These are phyloP conservation scores for Perkinsus chesapeaki DNA, from an alignment of 169 alveolate species.

Conservation along the genomic window DNA sequence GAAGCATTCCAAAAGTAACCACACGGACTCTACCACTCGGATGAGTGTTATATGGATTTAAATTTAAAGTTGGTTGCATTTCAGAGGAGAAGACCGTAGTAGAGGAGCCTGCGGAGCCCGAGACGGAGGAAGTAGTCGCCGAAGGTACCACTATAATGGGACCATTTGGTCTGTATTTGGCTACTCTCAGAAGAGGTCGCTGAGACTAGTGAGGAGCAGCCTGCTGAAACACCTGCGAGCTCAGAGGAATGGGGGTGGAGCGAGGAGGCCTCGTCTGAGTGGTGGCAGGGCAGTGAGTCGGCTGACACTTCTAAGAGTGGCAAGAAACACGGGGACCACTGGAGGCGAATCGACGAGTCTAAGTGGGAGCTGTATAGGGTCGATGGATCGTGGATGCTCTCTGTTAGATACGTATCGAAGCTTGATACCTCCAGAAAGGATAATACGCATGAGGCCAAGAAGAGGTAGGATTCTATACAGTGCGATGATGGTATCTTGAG, in stretches of 20 bases:
- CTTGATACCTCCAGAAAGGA: neutral
- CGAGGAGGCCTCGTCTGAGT: neutral
- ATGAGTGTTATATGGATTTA: no score
- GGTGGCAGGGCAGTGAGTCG: neutral
- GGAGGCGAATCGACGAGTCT: neutral
- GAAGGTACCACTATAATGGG: neutral
- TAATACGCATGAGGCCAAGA: neutral
- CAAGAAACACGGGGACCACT: neutral
- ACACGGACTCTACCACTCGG: no score
- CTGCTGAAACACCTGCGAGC: neutral
- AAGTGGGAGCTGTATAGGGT: neutral
- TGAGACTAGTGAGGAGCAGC: neutral
- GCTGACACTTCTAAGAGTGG: neutral
- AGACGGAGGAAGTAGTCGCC: neutral
- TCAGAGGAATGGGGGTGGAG: neutral
- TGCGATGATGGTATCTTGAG: neutral
- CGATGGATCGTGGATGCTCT: neutral
- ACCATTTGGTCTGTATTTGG: neutral
- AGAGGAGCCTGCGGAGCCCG: neutral
- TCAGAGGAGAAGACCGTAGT: neutral
- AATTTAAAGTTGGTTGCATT: neutral
- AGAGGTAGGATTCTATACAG: neutral
- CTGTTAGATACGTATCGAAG: neutral
- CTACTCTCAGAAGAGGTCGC: neutral
- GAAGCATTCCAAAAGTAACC: neutral